Base-by-base conservation (phyloP, 1,139 yeast genomes). In the Zygosaccharomyces sapae region DNA sequence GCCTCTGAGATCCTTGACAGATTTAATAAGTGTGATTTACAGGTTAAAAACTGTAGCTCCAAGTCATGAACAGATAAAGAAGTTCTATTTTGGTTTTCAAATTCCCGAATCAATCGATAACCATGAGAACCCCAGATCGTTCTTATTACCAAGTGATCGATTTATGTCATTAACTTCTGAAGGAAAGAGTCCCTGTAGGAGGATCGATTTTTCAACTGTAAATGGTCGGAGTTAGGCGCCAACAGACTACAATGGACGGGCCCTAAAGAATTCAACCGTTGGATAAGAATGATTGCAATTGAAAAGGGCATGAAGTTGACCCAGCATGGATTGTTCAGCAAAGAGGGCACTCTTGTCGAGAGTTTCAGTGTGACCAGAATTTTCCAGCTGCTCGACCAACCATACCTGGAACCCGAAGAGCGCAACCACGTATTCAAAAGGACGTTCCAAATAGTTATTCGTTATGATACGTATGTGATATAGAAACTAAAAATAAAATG, bases 231-330 rank as follows among this genome's bases (percentile, higher is more conserved):
- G 47, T 55, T 72, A 10, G 87, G 85, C 0, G 78, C 83, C 0
- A 70, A 78, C 0, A 58, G 74, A 56, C 59, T 81, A 16, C 81
- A 81, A 57, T 81, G 77, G 56, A 79, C 81, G 0, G 87, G 87
- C 0, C 76, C 79, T 51, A 75, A 72, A 44, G 70, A 72, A 29
- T 79, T 80, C 59, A 81, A 80, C 58, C 71, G 83, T 45, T 65
- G 70, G 51, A 57, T 79, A 41, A 65, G 86, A 34, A 53, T 70
- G 36, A 55, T 71, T 33, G 86, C 86, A 0, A 57, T 55, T 18
- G 61, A 68, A 33, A 69, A 69, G 49, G 80, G 79, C 0, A 67
- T 71, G 63, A 66, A 65, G 27, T 62, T 81, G 41, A 80, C 69
- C 43, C 76, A 75, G 39, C 70, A 70, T 44, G 86, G 86, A 0